A percentile compares a stretch with the other conserved stretches of the same genome.
Evolutionary conservation across 768 basidiomycete species (phyloP).

Genomic region (Macrolepiota fuliginosa): DNA sequence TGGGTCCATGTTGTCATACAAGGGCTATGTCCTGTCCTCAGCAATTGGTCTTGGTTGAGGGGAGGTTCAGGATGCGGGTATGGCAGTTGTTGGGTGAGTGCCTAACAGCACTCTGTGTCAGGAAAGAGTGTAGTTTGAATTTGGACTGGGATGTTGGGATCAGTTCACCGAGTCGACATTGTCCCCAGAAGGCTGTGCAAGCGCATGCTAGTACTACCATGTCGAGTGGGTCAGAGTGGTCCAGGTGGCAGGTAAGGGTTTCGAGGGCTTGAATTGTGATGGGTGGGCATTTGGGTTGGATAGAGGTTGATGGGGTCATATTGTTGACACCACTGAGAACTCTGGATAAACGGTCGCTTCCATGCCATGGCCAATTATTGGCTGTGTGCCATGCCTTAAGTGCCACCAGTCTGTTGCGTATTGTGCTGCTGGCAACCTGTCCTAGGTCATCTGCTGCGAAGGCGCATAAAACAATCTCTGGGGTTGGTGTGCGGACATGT

Average conservation of each 20-base stretch:
- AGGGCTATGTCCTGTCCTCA: too few species aligned
- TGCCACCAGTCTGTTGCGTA: background rate
- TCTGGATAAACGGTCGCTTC: background rate
- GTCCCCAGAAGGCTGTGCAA: constrained; percentile 30
- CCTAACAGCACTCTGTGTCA: too few species aligned
- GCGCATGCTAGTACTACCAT: constrained; percentile 31
- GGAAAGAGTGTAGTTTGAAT: too few species aligned
- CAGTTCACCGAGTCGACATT: constrained; percentile 28
- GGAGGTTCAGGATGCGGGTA: too few species aligned
- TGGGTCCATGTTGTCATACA: too few species aligned
- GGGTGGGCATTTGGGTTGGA: background rate
- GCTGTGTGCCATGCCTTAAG: background rate
- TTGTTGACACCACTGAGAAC: constrained; percentile 9
- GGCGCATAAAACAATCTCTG: background rate
- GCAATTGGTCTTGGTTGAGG: too few species aligned
- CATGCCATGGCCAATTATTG: background rate
- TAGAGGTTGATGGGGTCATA: background rate
- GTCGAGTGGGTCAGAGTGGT: constrained; percentile 23
- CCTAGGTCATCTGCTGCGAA: background rate
- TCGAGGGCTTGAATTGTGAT: background rate
- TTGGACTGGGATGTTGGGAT: constrained; percentile 16
- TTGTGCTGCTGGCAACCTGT: background rate
- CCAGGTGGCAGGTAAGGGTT: constrained; percentile 12
- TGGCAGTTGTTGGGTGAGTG: too few species aligned
- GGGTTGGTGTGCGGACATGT: background rate